These are phyloP conservation scores for Epicoccum nigrum DNA, from an alignment of 2,329 filamentous ascomycete species.

Conservation along the genomic window DNA sequence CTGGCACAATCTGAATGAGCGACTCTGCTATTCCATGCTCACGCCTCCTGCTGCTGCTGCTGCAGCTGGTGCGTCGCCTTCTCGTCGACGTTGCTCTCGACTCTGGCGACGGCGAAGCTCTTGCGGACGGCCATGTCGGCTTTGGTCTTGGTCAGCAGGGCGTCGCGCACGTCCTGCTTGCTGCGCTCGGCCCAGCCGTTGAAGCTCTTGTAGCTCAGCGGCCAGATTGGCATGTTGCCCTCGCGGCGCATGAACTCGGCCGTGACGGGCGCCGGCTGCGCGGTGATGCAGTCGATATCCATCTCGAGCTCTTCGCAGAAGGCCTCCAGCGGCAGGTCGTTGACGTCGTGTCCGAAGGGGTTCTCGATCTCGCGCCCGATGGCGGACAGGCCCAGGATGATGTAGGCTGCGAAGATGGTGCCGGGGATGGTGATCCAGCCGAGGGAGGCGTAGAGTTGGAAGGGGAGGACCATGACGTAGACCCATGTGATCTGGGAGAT, in stretches of 20 bases:
- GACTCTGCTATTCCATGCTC: neutral
- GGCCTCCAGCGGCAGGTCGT: slow-evolving; percentile 68
- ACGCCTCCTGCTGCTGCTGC: slow-evolving; percentile 22
- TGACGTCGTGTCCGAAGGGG: slow-evolving; percentile 83
- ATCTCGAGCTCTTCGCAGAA: slow-evolving; percentile 77
- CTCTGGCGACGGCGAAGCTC: slow-evolving; percentile 33
- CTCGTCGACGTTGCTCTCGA: slow-evolving; percentile 29
- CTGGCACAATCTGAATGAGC: slow-evolving; percentile 4
- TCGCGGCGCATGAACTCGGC: slow-evolving; percentile 58
- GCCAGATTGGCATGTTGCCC: slow-evolving; percentile 63
- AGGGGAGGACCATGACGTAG: slow-evolving; percentile 80
- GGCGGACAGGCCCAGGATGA: slow-evolving; percentile 77
- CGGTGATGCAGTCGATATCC: slow-evolving; percentile 76
- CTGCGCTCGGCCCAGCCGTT: slow-evolving; percentile 44
- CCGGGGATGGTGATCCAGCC: slow-evolving; percentile 80
- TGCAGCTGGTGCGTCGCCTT: slow-evolving; percentile 24
- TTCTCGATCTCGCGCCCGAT: slow-evolving; percentile 87
- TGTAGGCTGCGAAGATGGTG: slow-evolving; percentile 75
- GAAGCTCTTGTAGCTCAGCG: slow-evolving; percentile 55
- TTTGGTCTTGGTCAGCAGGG: slow-evolving; percentile 51
- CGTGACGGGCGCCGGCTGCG: slow-evolving; percentile 59
- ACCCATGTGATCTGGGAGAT: slow-evolving; percentile 88
- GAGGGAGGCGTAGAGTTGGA: slow-evolving; percentile 72
- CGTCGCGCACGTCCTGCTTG: slow-evolving; percentile 52
- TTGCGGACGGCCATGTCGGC: slow-evolving; percentile 43